phyloP scores from a whole-genome alignment of 2,329 filamentous ascomycete species.

The Stemphylium vesicarium region DNA sequence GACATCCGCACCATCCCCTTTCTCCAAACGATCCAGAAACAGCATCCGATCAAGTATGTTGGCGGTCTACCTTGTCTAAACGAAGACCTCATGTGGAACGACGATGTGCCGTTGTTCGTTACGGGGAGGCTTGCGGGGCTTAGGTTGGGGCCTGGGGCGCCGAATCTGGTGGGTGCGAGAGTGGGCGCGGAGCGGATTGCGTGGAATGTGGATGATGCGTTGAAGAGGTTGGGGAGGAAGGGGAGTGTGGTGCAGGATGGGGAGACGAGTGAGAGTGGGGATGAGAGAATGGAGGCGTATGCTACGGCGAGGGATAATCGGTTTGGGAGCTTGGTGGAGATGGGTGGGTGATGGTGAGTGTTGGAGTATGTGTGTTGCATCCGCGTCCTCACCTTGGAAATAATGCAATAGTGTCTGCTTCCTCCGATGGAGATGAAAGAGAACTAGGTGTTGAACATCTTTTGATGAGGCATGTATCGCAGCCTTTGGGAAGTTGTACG shows the following conservation, averaged over 20 bases:
- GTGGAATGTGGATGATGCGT: constrained; percentile 70
- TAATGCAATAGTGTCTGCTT: no score
- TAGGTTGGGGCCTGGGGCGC: constrained; percentile 73
- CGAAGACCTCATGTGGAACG: constrained; percentile 76
- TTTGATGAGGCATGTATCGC: no score
- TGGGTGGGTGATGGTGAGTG: not conserved
- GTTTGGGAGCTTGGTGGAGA: constrained; percentile 44
- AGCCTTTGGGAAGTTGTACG: no score
- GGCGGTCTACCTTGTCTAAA: constrained; percentile 76
- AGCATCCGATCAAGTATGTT: constrained; percentile 66
- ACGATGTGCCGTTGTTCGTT: constrained; percentile 75
- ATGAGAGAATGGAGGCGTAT: constrained; percentile 39
- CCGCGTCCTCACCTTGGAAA: no score
- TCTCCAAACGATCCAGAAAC: constrained; percentile 63
- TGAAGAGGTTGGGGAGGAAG: constrained; percentile 41
- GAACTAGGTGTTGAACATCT: no score
- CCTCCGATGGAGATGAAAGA: no score
- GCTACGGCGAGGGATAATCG: constrained; percentile 53
- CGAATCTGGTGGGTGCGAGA: constrained; percentile 76
- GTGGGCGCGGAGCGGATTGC: constrained; percentile 75
- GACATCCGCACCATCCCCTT: constrained; percentile 67
- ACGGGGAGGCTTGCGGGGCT: constrained; percentile 72
- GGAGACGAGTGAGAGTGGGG: constrained; percentile 14
- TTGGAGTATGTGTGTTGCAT: not conserved
- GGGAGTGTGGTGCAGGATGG: not conserved